These are phyloP conservation scores for Coriolopsis trogii DNA, from an alignment of 1,284 basidiomycete genomes.

Conservation along the genomic window DNA sequence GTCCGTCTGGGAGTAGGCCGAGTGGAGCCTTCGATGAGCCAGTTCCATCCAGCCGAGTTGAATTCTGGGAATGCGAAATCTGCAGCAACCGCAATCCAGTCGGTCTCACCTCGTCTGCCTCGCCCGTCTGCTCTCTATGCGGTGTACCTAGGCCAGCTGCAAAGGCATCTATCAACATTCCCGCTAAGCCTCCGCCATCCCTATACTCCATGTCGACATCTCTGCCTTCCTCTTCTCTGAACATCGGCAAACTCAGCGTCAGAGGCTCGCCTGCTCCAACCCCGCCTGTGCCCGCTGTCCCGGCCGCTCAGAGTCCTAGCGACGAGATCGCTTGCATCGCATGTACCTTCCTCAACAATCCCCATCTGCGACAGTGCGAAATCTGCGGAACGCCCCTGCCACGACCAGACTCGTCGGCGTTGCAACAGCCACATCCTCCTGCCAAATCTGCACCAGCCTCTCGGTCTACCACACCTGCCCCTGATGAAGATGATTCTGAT, in stretches of 20 bases:
- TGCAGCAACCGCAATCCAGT: slow-evolving; percentile 83
- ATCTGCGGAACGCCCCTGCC: slow-evolving; percentile 80
- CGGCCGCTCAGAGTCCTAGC: background rate
- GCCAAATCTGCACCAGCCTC: slow-evolving; percentile 66
- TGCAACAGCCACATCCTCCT: slow-evolving; percentile 25
- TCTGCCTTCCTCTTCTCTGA: slow-evolving; percentile 37
- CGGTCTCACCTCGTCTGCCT: slow-evolving; percentile 62
- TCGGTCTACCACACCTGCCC: slow-evolving; percentile 52
- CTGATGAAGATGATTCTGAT: slow-evolving; percentile 33
- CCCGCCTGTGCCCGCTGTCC: slow-evolving; percentile 11
- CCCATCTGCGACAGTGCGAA: slow-evolving; percentile 79
- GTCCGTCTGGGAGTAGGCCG: background rate
- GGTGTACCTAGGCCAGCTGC: slow-evolving; percentile 62
- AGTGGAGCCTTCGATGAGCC: background rate
- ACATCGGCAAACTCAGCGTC: slow-evolving; percentile 23
- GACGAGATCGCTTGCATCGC: slow-evolving; percentile 69
- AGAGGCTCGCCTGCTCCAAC: slow-evolving; percentile 30
- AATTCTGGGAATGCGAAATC: slow-evolving; percentile 84
- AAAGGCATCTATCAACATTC: slow-evolving; percentile 26
- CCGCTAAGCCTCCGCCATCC: slow-evolving; percentile 29
- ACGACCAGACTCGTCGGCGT: slow-evolving; percentile 31
- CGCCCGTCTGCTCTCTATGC: slow-evolving; percentile 71
- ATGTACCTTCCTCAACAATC: slow-evolving; percentile 94
- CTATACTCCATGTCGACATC: slow-evolving; percentile 38
- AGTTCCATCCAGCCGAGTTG: slow-evolving; percentile 33